Evolutionary conservation across 129 eudicot genomes (phyloP), one percentile per base, ranked within the genome.

Genomic region (Artemisia annua): DNA sequence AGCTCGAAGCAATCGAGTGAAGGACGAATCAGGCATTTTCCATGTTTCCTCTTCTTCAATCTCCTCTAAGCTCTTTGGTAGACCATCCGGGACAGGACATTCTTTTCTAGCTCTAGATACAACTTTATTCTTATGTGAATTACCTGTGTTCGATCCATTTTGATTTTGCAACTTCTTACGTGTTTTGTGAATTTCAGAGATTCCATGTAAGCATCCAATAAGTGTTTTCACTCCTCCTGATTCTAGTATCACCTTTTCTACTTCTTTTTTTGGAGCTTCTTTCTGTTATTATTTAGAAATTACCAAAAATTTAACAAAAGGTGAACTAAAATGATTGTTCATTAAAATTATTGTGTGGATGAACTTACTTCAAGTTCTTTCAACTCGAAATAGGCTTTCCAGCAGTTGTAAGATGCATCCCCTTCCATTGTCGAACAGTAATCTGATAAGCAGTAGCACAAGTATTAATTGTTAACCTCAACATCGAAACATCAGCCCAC

Each of bases 221-320:
- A 76, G 16, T 16, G 73, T 28, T 58, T 68, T 68, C 17, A 49
- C 59, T 76, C 81, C 79, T 15, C 59, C 63, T 66, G 81, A 70
- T 61, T 66, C 81, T 51, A 43, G 49, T 51, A 77, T 70, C 81
- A 77, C 22, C 51, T 61, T 77, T 56, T 70, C 81, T 55, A 77
- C 81, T 13, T 69, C 70, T 68, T 67, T 54, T 19, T 26, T 76
- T 13, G 59, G 62, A 9, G 46, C 74, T 70, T 77, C 80, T 49
- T 77, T 53, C 71, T 69, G 56, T 55, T 55, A 14, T 54, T 54
- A 75, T 5, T 3, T 26, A 64, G 6, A 17, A 58, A 59, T 11
- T 56, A 1, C n/a, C n/a, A 52, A 14, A 51, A 30, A 1, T 39
- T 39, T 39, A 12, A 14, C 10, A 15, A 26, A 24, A 69, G 10